Evolutionary conservation across 164 flowering plant species (phyloP).

Genomic region (Liquidambar formosana): DNA sequence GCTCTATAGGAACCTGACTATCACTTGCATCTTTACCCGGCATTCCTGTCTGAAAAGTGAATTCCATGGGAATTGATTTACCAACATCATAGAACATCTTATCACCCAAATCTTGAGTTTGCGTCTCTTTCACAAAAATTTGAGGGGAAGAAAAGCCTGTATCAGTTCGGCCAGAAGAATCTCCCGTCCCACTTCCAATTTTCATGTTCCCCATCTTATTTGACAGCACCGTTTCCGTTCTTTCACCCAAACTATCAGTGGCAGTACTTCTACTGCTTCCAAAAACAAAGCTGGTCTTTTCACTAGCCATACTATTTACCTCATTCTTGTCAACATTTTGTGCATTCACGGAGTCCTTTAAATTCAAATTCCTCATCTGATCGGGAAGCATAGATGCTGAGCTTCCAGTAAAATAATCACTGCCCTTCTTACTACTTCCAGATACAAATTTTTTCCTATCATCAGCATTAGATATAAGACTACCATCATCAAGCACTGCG

Average conservation of each 20-base stretch:
- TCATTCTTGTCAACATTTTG: constrained; percentile 13
- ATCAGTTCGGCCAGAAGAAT: constrained; percentile 17
- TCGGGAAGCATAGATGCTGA: constrained; percentile 14
- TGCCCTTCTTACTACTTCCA: constrained; percentile 6
- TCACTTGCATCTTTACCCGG: constrained; percentile 14
- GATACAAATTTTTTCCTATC: constrained; percentile 1
- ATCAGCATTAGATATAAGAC: neutral
- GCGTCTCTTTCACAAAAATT: constrained; percentile 13
- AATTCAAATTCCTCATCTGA: constrained; percentile 28
- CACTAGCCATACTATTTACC: constrained; percentile 4
- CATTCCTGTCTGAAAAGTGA: constrained; percentile 23
- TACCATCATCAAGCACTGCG: neutral
- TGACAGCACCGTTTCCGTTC: constrained; percentile 19
- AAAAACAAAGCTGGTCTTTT: constrained; percentile 14
- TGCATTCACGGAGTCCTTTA: constrained; percentile 15
- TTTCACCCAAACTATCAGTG: constrained; percentile 13
- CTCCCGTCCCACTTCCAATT: constrained; percentile 24
- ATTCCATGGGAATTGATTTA: constrained; percentile 21
- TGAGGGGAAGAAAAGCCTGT: constrained; percentile 16
- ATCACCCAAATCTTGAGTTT: constrained; percentile 14
- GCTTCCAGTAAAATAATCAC: constrained; percentile 2
- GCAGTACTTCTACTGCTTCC: constrained; percentile 10
- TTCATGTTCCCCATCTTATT: constrained; percentile 37
- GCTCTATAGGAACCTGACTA: constrained; percentile 14
- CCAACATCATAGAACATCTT: constrained; percentile 4